Conservation (phyloP, 164 flowering plant genomes). For the Chimonanthus praecox region DNA sequence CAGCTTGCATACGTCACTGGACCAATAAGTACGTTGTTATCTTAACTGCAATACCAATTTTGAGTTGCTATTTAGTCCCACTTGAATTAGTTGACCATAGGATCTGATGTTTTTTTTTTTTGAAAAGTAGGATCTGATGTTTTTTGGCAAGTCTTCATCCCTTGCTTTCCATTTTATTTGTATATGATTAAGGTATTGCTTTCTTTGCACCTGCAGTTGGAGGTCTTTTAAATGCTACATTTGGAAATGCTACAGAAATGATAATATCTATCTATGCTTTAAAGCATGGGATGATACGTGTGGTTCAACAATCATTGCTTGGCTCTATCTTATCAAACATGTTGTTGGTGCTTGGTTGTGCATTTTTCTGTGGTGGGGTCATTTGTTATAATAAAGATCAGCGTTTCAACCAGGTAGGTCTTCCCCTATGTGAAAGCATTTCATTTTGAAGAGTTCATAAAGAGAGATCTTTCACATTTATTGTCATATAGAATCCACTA, state of each 20-base stretch:
- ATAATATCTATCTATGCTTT: constrained; percentile 68
- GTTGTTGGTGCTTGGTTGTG: constrained; percentile 69
- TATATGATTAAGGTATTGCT: too few relatives aligned
- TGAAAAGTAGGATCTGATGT: too few relatives aligned
- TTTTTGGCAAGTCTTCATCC: not conserved
- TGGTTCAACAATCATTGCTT: constrained; percentile 65
- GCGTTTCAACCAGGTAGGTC: constrained; percentile 47
- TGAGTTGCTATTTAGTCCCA: not conserved
- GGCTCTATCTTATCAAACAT: constrained; percentile 73
- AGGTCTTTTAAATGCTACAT: constrained; percentile 70
- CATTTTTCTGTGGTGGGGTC: constrained; percentile 63
- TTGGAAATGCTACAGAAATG: constrained; percentile 81
- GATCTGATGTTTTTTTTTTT: too few relatives aligned
- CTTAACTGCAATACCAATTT: not conserved
- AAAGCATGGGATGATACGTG: constrained; percentile 62
- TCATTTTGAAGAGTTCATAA: not conserved
- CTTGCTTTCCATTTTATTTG: not conserved
- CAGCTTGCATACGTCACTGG: constrained; percentile 71
- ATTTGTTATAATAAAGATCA: constrained; percentile 40
- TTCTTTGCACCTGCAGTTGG: constrained; percentile 41
- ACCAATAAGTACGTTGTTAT: constrained; percentile 43
- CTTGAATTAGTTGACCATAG: not conserved
- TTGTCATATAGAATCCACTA: constrained; percentile 1
- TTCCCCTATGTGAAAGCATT: not conserved
- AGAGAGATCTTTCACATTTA: not conserved